Conservation (phyloP, 305 asterid genomes). For the Fraxinus ornus region DNA sequence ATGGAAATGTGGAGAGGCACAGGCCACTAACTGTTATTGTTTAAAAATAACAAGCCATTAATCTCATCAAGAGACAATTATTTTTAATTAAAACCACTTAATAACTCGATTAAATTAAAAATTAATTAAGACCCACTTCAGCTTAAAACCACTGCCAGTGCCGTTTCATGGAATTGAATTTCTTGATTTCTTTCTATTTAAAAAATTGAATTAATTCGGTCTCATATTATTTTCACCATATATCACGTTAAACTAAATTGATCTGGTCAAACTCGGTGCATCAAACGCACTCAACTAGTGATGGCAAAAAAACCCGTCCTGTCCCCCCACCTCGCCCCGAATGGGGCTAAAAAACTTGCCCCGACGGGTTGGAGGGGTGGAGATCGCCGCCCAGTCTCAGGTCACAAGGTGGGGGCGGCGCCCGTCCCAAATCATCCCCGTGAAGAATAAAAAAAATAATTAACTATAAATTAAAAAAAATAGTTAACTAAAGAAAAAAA, state of each 20-base stretch:
- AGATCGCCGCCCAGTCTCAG: too few species aligned
- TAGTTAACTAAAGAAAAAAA: too few species aligned
- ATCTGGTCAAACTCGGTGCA: not conserved
- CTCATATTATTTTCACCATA: not conserved
- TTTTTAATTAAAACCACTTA: conserved; percentile 15
- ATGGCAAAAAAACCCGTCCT: too few species aligned
- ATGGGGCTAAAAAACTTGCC: too few species aligned
- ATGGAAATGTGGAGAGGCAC: conserved; percentile 41
- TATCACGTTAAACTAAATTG: not conserved
- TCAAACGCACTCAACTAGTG: not conserved
- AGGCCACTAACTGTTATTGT: conserved; percentile 40
- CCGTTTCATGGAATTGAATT: not conserved
- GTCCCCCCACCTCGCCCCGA: too few species aligned
- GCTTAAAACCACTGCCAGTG: not conserved
- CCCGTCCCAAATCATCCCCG: too few species aligned
- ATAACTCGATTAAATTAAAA: not conserved
- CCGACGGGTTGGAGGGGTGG: too few species aligned
- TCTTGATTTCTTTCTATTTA: not conserved
- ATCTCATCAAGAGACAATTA: not conserved
- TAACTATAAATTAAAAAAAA: too few species aligned
- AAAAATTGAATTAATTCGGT: not conserved
- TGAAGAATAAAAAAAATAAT: too few species aligned
- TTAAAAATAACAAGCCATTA: conserved; percentile 14
- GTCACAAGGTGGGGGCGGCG: too few species aligned
- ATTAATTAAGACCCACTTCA: not conserved